A percentile compares a stretch with the other conserved stretches of the same genome.
These are phyloP conservation scores for Arabidopsis suecica DNA, from an alignment of 345 rosid genomes.

Conservation along the genomic window DNA sequence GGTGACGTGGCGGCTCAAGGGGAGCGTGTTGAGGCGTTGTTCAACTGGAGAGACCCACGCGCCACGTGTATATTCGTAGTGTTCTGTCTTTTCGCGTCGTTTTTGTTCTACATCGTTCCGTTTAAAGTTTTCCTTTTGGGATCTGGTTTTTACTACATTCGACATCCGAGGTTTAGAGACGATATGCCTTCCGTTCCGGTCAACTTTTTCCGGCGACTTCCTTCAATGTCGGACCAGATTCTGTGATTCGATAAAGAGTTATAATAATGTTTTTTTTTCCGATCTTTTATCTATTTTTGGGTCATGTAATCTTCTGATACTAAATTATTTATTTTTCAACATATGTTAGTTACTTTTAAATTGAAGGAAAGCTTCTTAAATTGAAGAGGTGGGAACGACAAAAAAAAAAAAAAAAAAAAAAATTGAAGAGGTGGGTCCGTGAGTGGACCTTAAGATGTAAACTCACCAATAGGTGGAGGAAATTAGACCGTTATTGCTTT, in stretches of 20 bases:
- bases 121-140: conserved; percentile 66
- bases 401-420: too few relatives aligned
- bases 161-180: conserved; percentile 88
- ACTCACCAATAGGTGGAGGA: conserved; percentile 30
- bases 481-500: conserved; percentile 39
- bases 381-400: conserved; percentile 32
- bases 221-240: conserved; percentile 83
- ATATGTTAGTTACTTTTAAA: neutral
- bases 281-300: neutral
- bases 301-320: conserved; percentile 31
- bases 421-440: conserved; percentile 32
- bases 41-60: conserved; percentile 86
- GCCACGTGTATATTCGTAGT: conserved; percentile 81
- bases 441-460: conserved; percentile 30
- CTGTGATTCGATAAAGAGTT: conserved; percentile 43
- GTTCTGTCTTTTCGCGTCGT: conserved; percentile 68
- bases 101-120: conserved; percentile 74
- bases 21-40: conserved; percentile 78
- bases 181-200: conserved; percentile 81
- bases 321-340: conserved; percentile 15
- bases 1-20: conserved; percentile 94
- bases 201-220: conserved; percentile 84
- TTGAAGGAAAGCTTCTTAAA: neutral
- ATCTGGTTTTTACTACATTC: conserved; percentile 68
- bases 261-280: neutral